Evolutionary conservation across 345 rosid genomes (phyloP), one percentile per base, ranked within the genome.

Genomic region (Pistacia atlantica): DNA sequence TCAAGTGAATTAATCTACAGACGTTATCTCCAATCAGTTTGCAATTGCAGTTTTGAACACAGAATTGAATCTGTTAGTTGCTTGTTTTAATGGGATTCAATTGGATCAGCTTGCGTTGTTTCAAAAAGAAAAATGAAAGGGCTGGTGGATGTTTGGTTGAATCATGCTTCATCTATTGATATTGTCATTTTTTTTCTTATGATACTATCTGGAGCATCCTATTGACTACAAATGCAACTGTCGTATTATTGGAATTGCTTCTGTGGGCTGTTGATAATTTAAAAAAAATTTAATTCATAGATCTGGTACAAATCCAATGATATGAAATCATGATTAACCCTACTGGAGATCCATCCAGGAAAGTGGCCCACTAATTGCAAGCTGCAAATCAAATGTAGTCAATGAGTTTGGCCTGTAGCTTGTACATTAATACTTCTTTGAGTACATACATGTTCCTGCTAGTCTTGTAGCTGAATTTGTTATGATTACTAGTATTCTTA

Each of bases 141-240:
- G 69, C 12, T 35, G 63, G 69, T 45, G 75, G 46, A 6, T 13
- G 37, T 22, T 71, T 68, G 28, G 80, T 79, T 79, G 72, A 72
- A 73, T 73, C 76, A 79, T 74, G 67, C 60, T 70, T 61, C 38
- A 38, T 65, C 11, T 69, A 45, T 60, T 70, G 67, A 64, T 73
- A 5, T 62, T 51, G 59, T 35, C 35, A 1, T 20, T 55, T 16
- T 38, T 64, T 17, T 52, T 59, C 38, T 49, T 46, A 69, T 35
- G 20, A 25, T 48, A 69, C 7, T 51, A 8, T 62, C 9, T 45
- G 65, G 54, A 11, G 35, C 9, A 38, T 38, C 42, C 42, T 38
- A 17, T 54, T 74, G 74, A 45, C 48, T 38, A 12, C 42, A 10
- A n/a, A 17, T 9, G n/a, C 45, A 25, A 6, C 38, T 8, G 1